Evolutionary conservation across 805 yeast species (phyloP).

Genomic region (Clavispora asparagi): DNA sequence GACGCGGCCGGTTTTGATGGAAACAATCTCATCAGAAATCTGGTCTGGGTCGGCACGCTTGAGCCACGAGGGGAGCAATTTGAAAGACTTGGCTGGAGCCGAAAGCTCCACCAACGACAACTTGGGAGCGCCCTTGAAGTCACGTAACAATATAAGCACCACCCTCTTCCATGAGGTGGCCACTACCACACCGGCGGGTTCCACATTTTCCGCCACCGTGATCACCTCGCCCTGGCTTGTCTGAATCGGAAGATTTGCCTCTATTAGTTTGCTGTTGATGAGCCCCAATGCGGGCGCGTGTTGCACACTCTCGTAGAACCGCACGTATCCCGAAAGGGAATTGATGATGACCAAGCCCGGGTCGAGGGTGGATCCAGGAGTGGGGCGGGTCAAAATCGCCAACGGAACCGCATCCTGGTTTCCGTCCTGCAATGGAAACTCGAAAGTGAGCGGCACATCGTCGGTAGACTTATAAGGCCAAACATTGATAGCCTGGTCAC

Average conservation of each 20-base stretch:
- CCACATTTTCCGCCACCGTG: slow-evolving; percentile 52
- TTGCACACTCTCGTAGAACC: slow-evolving; percentile 71
- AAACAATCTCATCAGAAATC: slow-evolving; percentile 47
- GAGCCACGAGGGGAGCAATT: slow-evolving; percentile 10
- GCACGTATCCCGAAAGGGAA: slow-evolving; percentile 51
- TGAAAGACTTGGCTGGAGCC: slow-evolving; percentile 6
- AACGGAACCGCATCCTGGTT: slow-evolving; percentile 31
- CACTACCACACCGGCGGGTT: slow-evolving; percentile 68
- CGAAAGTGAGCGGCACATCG: slow-evolving; percentile 49
- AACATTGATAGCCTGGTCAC: slow-evolving; percentile 49
- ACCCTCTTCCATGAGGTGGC: slow-evolving; percentile 70
- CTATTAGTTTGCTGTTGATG: slow-evolving; percentile 40
- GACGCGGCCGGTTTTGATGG: slow-evolving; percentile 52
- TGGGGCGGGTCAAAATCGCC: slow-evolving; percentile 55
- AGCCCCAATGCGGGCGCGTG: slow-evolving; percentile 64
- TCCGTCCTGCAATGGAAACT: slow-evolving; percentile 40
- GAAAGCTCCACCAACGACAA: slow-evolving; percentile 29
- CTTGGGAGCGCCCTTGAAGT: slow-evolving; percentile 59
- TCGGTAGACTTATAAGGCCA: slow-evolving; percentile 70
- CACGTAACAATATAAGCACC: slow-evolving; percentile 57
- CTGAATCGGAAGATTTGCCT: slow-evolving; percentile 35
- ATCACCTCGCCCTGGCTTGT: slow-evolving; percentile 47
- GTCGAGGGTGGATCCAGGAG: slow-evolving; percentile 42
- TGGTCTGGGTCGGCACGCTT: slow-evolving; percentile 8
- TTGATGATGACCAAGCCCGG: slow-evolving; percentile 74